Percentiles rank a stretch among this genome's conserved stretches.
Evolutionary conservation across 306 rosid genomes (phyloP).

Genomic region (Geum urbanum): DNA sequence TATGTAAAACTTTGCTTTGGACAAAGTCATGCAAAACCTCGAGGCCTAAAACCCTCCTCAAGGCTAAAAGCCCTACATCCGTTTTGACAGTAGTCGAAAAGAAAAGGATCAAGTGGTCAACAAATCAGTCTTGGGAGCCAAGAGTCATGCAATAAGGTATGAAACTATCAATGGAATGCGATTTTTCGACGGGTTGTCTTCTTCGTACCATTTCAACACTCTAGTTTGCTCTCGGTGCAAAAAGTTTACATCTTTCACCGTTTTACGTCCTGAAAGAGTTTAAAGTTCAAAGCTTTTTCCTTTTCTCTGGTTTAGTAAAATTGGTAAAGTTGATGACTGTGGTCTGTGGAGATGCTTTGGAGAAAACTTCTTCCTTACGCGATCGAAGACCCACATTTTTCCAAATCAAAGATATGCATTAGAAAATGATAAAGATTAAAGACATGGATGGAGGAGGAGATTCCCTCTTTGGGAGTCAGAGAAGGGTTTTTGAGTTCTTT

Average conservation of each 20-base stretch:
- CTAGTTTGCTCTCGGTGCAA: background rate
- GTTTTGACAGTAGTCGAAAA: constrained; percentile 25
- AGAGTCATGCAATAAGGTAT: constrained; percentile 13
- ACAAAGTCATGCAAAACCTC: constrained; percentile 22
- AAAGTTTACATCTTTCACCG: constrained; percentile 4
- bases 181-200: background rate
- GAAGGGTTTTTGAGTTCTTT: constrained; percentile 27
- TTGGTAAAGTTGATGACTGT: constrained; percentile 24
- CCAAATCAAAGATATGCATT: constrained; percentile 29
- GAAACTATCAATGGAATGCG: background rate
- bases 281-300: constrained; percentile 7
- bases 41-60: no score
- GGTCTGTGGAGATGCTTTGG: constrained; percentile 46
- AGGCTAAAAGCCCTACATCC: constrained; percentile 8
- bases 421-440: constrained; percentile 31
- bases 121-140: constrained; percentile 9
- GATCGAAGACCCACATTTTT: constrained; percentile 30
- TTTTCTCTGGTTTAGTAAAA: background rate
- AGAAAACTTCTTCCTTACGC: constrained; percentile 65
- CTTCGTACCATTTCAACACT: background rate
- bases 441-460: constrained; percentile 31
- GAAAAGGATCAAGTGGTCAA: constrained; percentile 6
- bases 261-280: constrained; percentile 5
- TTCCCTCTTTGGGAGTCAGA: constrained; percentile 42
- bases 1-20: background rate